Conservation (phyloP, 352 stramenopile species). For the Globisporangium takayamanum region DNA sequence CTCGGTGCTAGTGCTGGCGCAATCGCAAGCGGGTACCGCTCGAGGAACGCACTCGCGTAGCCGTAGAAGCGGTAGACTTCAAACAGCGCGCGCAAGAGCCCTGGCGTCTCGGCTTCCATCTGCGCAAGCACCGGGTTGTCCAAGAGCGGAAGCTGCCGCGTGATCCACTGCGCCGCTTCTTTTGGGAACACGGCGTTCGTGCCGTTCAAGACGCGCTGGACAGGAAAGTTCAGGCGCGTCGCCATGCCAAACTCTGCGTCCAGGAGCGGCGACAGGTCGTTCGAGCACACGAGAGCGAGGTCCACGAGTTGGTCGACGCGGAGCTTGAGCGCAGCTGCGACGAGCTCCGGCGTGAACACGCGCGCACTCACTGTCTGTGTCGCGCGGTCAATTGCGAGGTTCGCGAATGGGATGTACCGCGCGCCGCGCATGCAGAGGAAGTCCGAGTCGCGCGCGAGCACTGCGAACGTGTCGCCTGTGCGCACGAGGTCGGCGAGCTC, state of each 20-base stretch:
- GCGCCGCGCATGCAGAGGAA: conserved; percentile 82
- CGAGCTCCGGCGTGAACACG: conserved; percentile 65
- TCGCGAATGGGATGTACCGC: conserved; percentile 75
- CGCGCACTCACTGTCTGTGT: conserved; percentile 34
- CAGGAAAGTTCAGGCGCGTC: conserved; percentile 41
- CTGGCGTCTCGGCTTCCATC: conserved; percentile 33
- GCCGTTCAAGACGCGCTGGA: conserved; percentile 26
- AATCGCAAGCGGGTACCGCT: conserved; percentile 39
- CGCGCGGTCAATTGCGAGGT: conserved; percentile 25
- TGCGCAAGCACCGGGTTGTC: conserved; percentile 46
- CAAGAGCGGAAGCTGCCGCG: conserved; percentile 39
- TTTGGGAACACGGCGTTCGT: conserved; percentile 32
- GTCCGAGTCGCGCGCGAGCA: conserved; percentile 84
- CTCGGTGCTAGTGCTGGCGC: conserved; percentile 21
- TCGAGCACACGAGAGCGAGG: conserved; percentile 78
- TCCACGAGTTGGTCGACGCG: conserved; percentile 72
- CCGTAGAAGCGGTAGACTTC: conserved; percentile 83
- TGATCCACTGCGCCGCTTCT: conserved; percentile 54
- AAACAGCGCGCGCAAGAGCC: conserved; percentile 47
- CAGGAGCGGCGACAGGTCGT: conserved; percentile 78
- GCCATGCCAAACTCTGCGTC: conserved; percentile 61
- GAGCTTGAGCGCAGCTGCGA: conserved; percentile 59
- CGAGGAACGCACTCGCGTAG: conserved; percentile 31
- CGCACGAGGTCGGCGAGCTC: conserved; percentile 63
- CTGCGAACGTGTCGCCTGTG: conserved; percentile 39